phyloP scores from a whole-genome alignment of 164 flowering plant species.

The Chimonanthus praecox region DNA sequence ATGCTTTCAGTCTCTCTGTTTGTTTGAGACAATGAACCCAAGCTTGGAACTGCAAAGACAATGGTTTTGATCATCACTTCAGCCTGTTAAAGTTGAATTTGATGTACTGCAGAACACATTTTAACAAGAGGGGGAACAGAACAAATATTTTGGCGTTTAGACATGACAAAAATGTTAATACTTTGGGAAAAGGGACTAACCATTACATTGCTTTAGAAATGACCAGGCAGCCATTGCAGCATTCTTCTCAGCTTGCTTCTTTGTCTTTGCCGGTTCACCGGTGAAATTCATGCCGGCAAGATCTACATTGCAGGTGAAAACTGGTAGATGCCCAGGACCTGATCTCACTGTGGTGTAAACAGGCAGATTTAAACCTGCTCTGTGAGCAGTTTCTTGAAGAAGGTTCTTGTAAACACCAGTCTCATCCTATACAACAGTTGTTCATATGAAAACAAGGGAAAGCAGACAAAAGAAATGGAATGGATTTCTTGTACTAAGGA shows the following conservation, averaged over 20 bases:
- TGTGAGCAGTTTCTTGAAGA: slow-evolving; percentile 54
- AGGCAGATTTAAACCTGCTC: slow-evolving; percentile 63
- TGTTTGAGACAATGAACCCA: slow-evolving; percentile 21
- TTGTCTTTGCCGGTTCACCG: slow-evolving; percentile 74
- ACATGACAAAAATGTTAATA: not conserved
- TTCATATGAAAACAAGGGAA: not conserved
- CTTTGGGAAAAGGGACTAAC: not conserved
- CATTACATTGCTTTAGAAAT: slow-evolving; percentile 52
- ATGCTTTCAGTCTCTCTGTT: slow-evolving; percentile 24
- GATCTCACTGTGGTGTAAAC: slow-evolving; percentile 63
- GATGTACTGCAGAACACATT: not conserved
- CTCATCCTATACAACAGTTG: slow-evolving; percentile 41
- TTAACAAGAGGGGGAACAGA: not conserved
- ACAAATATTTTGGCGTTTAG: not conserved
- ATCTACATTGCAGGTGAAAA: slow-evolving; percentile 64
- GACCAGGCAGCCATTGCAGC: slow-evolving; percentile 90
- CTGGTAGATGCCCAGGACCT: slow-evolving; percentile 66
- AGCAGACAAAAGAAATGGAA: not conserved
- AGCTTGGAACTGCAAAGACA: slow-evolving; percentile 32
- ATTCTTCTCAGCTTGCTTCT: slow-evolving; percentile 91
- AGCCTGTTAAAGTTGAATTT: not conserved
- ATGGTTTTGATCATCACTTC: slow-evolving; percentile 8
- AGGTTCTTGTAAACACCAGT: slow-evolving; percentile 68
- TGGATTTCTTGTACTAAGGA: not conserved
- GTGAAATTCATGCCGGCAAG: slow-evolving; percentile 58